phyloP scores from a whole-genome alignment of 768 basidiomycete genomes.

The Boletus insuetus region DNA sequence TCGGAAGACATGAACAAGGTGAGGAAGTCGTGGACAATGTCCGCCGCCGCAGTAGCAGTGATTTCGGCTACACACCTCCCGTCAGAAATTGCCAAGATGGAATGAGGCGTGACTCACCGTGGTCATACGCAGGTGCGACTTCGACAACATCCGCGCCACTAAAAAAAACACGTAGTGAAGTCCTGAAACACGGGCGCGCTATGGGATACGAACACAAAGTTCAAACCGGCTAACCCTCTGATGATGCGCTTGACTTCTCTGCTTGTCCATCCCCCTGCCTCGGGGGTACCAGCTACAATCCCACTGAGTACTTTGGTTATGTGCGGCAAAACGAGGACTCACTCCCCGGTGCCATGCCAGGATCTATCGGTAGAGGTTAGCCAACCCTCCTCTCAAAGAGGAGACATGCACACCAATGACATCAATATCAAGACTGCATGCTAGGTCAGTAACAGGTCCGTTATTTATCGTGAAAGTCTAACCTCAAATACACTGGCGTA shows the following conservation, averaged over 20 bases:
- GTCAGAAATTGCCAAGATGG: constrained; percentile 4
- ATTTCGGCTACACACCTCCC: constrained; percentile 30
- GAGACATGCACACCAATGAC: constrained; percentile 54
- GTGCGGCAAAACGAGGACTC: constrained; percentile 26
- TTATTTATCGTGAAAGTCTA: background rate
- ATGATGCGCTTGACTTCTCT: constrained; percentile 80
- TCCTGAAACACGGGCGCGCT: background rate
- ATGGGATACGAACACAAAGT: constrained; percentile 57
- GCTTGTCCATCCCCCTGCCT: constrained; percentile 82
- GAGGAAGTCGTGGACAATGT: constrained; percentile 45
- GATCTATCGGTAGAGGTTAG: constrained; percentile 45
- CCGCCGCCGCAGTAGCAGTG: constrained; percentile 43
- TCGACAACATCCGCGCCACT: constrained; percentile 27
- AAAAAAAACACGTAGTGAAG: background rate
- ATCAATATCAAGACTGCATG: constrained; percentile 70
- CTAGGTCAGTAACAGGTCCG: background rate
- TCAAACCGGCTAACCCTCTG: constrained; percentile 73
- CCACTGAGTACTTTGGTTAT: background rate
- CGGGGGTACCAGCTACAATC: constrained; percentile 72
- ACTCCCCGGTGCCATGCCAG: constrained; percentile 78
- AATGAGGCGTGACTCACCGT: constrained; percentile 13
- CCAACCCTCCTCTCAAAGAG: background rate
- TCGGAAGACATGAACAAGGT: constrained; percentile 35
- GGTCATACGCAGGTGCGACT: constrained; percentile 28
- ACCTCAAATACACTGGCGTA: constrained; percentile 74